phyloP scores from a whole-genome alignment of 225 moss, liverwort and hornwort species.

The Rhytidiadelphus loreus region DNA sequence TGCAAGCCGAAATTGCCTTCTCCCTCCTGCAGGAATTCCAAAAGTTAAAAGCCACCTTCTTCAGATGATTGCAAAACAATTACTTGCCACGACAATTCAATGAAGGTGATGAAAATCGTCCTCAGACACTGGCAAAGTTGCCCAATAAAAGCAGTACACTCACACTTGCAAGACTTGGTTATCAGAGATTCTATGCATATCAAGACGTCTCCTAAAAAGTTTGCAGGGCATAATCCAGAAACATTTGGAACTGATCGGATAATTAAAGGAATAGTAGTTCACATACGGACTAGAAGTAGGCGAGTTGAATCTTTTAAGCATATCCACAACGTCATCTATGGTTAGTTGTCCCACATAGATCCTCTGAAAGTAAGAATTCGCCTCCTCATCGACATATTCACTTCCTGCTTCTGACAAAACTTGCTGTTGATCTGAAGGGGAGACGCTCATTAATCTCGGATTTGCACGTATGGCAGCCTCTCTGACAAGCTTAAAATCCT shows the following conservation, averaged over 20 bases:
- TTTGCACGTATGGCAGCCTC: conserved; percentile 42
- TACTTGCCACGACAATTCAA: neutral
- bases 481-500: conserved; percentile 48
- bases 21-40: conserved; percentile 36
- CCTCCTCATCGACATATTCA: conserved; percentile 86
- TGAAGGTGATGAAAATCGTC: neutral
- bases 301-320: conserved; percentile 82
- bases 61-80: neutral
- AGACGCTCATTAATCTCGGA: conserved; percentile 27
- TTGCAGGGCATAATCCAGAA: neutral
- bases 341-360: conserved; percentile 83
- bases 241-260: neutral
- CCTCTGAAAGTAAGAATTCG: conserved; percentile 89
- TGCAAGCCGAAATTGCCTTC: conserved; percentile 64
- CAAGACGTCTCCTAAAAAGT: neutral
- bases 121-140: neutral
- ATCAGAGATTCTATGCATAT: neutral
- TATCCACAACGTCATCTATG: conserved; percentile 75
- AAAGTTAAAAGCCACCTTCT: neutral
- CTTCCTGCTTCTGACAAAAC: conserved; percentile 48
- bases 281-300: conserved; percentile 43
- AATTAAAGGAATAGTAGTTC: neutral
- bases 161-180: neutral
- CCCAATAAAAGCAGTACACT: neutral
- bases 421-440: conserved; percentile 33